These are phyloP conservation scores for Rhizopus sp. DNA, from an alignment of 371 early-diverging fungal species.

Conservation along the genomic window DNA sequence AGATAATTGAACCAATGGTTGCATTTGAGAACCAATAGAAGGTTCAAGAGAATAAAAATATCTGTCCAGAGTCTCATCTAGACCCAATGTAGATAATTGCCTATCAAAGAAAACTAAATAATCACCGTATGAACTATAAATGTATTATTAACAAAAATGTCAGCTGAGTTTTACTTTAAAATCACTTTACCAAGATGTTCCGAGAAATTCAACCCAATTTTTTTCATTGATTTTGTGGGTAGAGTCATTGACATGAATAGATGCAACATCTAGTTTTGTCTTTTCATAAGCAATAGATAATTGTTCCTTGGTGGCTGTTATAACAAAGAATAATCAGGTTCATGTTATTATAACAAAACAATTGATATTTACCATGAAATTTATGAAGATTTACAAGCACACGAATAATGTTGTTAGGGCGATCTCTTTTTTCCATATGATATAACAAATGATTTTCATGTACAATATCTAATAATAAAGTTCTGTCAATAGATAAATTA, in stretches of 20 bases:
- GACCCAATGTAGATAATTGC: slow-evolving; percentile 24
- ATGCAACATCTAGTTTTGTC: slow-evolving; percentile 6
- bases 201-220: slow-evolving; percentile 40
- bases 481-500: neutral
- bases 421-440: slow-evolving; percentile 40
- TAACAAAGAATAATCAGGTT: neutral
- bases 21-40: slow-evolving; percentile 42
- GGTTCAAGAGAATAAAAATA: slow-evolving; percentile 27
- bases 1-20: slow-evolving; percentile 39
- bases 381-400: slow-evolving; percentile 34
- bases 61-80: slow-evolving; percentile 22
- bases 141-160: slow-evolving; percentile 11
- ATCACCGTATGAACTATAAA: slow-evolving; percentile 25
- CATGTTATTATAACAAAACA: no score
- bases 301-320: slow-evolving; percentile 22
- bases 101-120: slow-evolving; percentile 39
- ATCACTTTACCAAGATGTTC: slow-evolving; percentile 27
- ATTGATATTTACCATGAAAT: slow-evolving; percentile 30
- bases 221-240: slow-evolving; percentile 18
- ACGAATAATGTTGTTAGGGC: slow-evolving; percentile 35
- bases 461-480: slow-evolving; percentile 15
- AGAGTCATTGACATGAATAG: slow-evolving; percentile 12
- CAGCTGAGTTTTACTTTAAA: slow-evolving; percentile 14
- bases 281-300: slow-evolving; percentile 18
- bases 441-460: slow-evolving; percentile 32